Conservation (phyloP, 371 early-diverging fungal species). For the Syncephalastrum racemosum region DNA sequence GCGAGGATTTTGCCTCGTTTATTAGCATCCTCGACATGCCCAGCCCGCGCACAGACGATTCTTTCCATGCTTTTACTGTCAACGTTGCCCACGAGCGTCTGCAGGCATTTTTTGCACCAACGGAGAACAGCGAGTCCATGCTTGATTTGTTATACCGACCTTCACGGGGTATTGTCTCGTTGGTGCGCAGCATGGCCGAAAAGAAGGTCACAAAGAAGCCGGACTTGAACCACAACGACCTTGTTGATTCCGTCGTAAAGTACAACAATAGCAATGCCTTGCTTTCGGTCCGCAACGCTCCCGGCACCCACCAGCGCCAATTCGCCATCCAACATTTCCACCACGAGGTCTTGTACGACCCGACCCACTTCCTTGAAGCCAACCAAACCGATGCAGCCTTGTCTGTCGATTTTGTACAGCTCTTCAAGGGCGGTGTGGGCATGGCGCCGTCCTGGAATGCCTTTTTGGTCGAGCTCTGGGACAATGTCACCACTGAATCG, state of each 20-base stretch:
- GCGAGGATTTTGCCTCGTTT: slow-evolving; percentile 66
- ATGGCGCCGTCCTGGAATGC: slow-evolving; percentile 57
- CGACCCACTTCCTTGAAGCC: slow-evolving; percentile 69
- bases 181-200: slow-evolving; percentile 55
- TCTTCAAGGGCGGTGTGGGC: slow-evolving; percentile 67
- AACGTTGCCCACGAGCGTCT: slow-evolving; percentile 88
- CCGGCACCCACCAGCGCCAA: slow-evolving; percentile 38
- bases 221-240: slow-evolving; percentile 33
- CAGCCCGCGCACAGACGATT: slow-evolving; percentile 36
- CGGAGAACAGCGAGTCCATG: slow-evolving; percentile 20
- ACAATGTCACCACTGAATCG: slow-evolving; percentile 49
- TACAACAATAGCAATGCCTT: slow-evolving; percentile 44
- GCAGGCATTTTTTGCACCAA: slow-evolving; percentile 34
- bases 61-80: slow-evolving; percentile 74
- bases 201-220: slow-evolving; percentile 32
- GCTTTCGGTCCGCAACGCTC: slow-evolving; percentile 43
- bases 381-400: slow-evolving; percentile 68
- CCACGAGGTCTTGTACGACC: slow-evolving; percentile 71
- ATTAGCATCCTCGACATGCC: slow-evolving; percentile 74
- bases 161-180: slow-evolving; percentile 52
- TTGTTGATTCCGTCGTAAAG: slow-evolving; percentile 45
- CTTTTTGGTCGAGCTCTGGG: slow-evolving; percentile 41
- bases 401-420: slow-evolving; percentile 80
- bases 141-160: slow-evolving; percentile 47
- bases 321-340: slow-evolving; percentile 85